Evolutionary conservation across 2,329 filamentous ascomycete genomes (phyloP), one percentile per base, ranked within the genome.

Genomic region (Aspergillus brunneoviolaceus): DNA sequence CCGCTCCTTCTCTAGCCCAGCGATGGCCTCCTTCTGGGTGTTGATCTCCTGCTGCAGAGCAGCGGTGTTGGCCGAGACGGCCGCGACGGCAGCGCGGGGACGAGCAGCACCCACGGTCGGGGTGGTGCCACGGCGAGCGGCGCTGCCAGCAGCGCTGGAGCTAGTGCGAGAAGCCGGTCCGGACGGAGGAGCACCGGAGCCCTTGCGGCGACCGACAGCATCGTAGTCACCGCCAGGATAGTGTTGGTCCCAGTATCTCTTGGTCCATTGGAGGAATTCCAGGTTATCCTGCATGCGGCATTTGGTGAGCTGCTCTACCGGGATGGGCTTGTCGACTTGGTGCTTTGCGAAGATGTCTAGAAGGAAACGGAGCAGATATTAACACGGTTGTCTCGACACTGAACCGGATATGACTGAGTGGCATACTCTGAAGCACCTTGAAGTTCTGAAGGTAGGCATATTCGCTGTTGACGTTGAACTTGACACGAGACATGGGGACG

Each of bases 271-370:
- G 62, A 99, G 84, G 77, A 99, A 99, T 75, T 98, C 95, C 70
- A 99, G 90, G 82, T 99, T 99, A 79, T 99, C 95, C 84, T 99
- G 95, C 94, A 99, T 99, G 84, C 96, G 97, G 84, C 95, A 99
- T 79, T 98, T 99, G 71, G 95, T 87, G 61, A 99, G 87, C 60
- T 85, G 83, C 77, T 96, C 87, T 75, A 98, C 92, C 61, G 92
- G 92, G 69, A 99, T 88, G 29, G 90, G 89, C 76, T 92, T 92
- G 71, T 98, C 93, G 81, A 99, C 85, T 65, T 87, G 83, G 80
- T 98, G 93, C 77, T 90, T 90, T 63, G 87, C 84, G 74, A 98
- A 98, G 66, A 85, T 84, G 77, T 92, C 94, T 77, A 59, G 49
- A 54, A 42, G 2, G 23, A 56, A 60, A 57, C 19, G 45, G 52